These are phyloP conservation scores for Symbiodinium natans DNA, from an alignment of 73 alveolate genomes.

Conservation along the genomic window DNA sequence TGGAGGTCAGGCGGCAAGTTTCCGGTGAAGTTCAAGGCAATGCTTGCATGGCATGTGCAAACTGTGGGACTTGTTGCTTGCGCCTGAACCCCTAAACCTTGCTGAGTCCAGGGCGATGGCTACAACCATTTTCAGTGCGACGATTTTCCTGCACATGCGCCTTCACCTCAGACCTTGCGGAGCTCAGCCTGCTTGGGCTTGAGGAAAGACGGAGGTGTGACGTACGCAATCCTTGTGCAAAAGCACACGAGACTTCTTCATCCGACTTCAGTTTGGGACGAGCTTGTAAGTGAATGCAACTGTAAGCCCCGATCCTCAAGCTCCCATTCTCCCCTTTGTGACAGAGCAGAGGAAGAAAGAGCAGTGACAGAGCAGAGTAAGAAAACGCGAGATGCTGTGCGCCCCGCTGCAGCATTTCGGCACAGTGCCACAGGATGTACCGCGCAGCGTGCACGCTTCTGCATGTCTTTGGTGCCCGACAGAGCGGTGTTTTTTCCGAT, in stretches of 20 bases:
- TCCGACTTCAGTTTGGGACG: neutral
- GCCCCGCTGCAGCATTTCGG: neutral
- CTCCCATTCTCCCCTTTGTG: too few species aligned
- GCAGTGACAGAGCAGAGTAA: too few species aligned
- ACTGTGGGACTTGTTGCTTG: too few species aligned
- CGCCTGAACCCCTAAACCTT: too few species aligned
- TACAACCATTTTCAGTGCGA: constrained; percentile 93
- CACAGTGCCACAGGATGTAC: too few species aligned
- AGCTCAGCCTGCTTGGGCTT: neutral
- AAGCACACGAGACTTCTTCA: neutral
- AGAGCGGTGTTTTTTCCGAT: neutral
- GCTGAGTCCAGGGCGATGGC: constrained; percentile 44
- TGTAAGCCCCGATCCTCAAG: too few species aligned
- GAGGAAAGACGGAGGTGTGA: too few species aligned
- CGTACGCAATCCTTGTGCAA: too few species aligned
- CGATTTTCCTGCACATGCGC: constrained; percentile 90
- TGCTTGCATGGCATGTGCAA: too few species aligned
- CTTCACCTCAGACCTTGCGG: neutral
- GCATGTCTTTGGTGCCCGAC: neutral
- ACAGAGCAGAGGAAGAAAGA: too few species aligned
- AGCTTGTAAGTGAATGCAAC: too few species aligned
- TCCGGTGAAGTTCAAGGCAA: constrained; percentile 90
- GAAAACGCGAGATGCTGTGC: too few species aligned
- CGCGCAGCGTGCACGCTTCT: neutral
- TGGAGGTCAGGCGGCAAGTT: constrained; percentile 85